A percentile compares a stretch with the other conserved stretches of the same genome.
phyloP scores from a whole-genome alignment of 352 stramenopile species.

The Globisporangium middletonii region DNA sequence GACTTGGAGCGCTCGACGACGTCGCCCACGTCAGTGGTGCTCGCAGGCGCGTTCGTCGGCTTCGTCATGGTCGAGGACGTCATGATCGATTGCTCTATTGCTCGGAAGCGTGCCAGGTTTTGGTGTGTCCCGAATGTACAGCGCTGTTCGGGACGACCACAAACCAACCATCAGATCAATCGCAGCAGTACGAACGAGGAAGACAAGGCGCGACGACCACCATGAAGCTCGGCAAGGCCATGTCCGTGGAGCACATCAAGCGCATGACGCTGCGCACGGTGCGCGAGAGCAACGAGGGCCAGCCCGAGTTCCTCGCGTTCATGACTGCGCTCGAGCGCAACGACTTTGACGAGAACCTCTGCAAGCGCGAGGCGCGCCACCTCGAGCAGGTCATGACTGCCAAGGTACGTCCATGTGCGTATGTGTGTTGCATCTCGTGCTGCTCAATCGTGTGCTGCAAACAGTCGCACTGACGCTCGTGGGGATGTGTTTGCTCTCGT shows the following conservation, averaged over 20 bases:
- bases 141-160: not conserved
- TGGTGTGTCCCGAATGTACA: no score
- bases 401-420: constrained; percentile 32
- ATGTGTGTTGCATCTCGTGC: not conserved
- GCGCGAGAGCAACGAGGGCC: constrained; percentile 69
- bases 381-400: constrained; percentile 71
- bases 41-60: not conserved
- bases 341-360: constrained; percentile 82
- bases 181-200: constrained; percentile 7
- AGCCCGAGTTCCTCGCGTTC: constrained; percentile 79
- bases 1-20: constrained; percentile 64
- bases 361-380: constrained; percentile 75
- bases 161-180: constrained; percentile 9
- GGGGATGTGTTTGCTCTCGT: not conserved
- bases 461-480: not conserved
- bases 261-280: constrained; percentile 87
- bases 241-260: constrained; percentile 87
- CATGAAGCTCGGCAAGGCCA: constrained; percentile 78
- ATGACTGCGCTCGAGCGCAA: constrained; percentile 73
- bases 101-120: no score
- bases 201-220: constrained; percentile 12
- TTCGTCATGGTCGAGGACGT: constrained; percentile 3
- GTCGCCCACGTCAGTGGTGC: constrained; percentile 12
- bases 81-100: not conserved
- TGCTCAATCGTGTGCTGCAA: not conserved